Percentiles rank a stretch among this genome's conserved stretches.
Conservation (phyloP, 2,329 filamentous ascomycete genomes). For the Emericellopsis cladophorae region DNA sequence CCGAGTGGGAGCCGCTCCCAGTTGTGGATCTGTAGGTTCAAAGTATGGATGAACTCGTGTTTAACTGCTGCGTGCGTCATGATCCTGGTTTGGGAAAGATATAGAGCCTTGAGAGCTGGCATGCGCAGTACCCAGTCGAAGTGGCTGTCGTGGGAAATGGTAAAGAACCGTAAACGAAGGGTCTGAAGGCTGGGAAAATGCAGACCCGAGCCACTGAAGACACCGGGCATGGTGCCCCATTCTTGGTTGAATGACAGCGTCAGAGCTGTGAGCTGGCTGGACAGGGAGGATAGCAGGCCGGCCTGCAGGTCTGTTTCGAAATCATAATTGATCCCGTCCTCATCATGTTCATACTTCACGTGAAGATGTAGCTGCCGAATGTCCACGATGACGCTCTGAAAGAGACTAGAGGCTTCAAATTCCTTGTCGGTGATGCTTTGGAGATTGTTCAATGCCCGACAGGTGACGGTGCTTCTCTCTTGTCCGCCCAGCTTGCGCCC, state of each 20-base stretch:
- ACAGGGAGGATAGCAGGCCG: constrained; percentile 3
- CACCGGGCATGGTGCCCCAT: constrained; percentile 9
- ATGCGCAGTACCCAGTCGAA: constrained; percentile 10
- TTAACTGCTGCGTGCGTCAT: too few relatives aligned
- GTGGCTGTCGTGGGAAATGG: constrained; percentile 9
- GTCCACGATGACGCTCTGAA: not conserved
- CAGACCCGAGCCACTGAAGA: constrained; percentile 9
- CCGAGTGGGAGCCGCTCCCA: too few relatives aligned
- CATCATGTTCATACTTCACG: not conserved
- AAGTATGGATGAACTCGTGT: too few relatives aligned
- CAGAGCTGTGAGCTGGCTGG: constrained; percentile 8
- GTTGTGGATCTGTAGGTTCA: too few relatives aligned
- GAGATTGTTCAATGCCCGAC: not conserved
- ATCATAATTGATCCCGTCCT: too few relatives aligned
- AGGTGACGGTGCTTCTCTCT: too few relatives aligned
- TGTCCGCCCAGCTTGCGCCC: too few relatives aligned
- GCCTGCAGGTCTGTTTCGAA: constrained; percentile 9
- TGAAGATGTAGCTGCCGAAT: not conserved
- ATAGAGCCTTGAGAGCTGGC: too few relatives aligned
- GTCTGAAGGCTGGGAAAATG: constrained; percentile 8
- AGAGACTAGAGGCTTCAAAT: not conserved
- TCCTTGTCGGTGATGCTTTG: not conserved
- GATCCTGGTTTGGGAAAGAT: too few relatives aligned
- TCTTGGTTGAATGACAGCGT: constrained; percentile 6
- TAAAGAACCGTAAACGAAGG: constrained; percentile 5